Evolutionary conservation across 345 rosid genomes (phyloP), one percentile per base, ranked within the genome.

Genomic region (Populus davidiana): DNA sequence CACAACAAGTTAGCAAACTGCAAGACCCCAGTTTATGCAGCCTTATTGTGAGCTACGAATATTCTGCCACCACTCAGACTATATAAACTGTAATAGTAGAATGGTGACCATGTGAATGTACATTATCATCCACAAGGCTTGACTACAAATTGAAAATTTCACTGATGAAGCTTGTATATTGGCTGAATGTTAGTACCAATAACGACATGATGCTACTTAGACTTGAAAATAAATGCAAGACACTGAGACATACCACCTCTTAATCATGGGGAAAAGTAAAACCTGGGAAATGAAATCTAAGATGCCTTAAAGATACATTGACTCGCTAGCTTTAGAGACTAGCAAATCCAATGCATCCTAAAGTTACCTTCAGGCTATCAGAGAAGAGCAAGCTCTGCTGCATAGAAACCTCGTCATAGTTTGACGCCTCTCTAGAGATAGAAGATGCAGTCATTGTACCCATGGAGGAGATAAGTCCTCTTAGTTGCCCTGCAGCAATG

Each of bases 381-480:
- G 94, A 88, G 88, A 93, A 91, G 67, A 91, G 89, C 86, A 93
- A 75, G 83, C 94, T 90, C 85, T 91, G 94, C 78, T 89, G 91
- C 98, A 93, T 93, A 69, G 91, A 86, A 72, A 81, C 73, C 85
- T 93, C 98, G 76, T 93, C 96, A 36, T 88, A 91, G 71, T 90
- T 91, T 29, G 96, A 88, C 21, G 90, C 89, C 76, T 87, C 90
- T 21, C 81, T 85, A 81, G 92, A 80, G 77, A 88, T 66, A 63
- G 94, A 85, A 50, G 91, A 85, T 67, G 92, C 84, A 80, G 93
- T 87, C 94, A 90, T 88, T 64, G 70, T 86, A 76, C 78, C 84
- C 80, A 72, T 82, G 50, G 56, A 65, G 75, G 43, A 71, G 69
- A 78, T 66, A 44, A 3, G 63, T 43, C 27, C 43, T 72, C 38